phyloP scores from a whole-genome alignment of 108 stramenopile genomes.

The Fistulifera pelliculosa region DNA sequence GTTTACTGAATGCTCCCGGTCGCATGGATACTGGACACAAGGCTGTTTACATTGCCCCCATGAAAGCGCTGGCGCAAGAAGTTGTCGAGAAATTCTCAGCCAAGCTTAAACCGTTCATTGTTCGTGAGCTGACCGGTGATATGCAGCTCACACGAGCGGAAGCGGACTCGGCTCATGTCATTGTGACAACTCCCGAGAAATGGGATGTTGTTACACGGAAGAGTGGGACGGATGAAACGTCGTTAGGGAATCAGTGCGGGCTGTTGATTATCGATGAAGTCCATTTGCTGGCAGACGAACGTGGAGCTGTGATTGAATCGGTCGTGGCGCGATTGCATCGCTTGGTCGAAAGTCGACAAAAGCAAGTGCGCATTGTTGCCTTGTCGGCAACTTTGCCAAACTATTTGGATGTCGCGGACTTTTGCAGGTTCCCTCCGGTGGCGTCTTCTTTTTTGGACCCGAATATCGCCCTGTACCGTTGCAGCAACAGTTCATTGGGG shows the following conservation, averaged over 20 bases:
- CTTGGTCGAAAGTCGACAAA: conserved; percentile 89
- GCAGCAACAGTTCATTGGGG: conserved; percentile 94
- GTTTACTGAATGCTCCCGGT: conserved; percentile 36
- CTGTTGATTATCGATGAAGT: conserved; percentile 99
- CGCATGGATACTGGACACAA: conserved; percentile 49
- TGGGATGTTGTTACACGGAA: conserved; percentile 90
- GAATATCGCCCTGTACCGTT: conserved; percentile 97
- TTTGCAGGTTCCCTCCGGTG: conserved; percentile 71
- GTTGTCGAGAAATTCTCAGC: conserved; percentile 94
- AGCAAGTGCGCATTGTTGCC: conserved; percentile 90
- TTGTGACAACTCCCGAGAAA: conserved; percentile 95
- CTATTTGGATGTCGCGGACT: conserved; percentile 85
- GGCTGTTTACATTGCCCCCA: conserved; percentile 97
- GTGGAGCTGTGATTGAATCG: conserved; percentile 97
- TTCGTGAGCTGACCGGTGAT: conserved; percentile 96
- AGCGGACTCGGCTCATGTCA: conserved; percentile 83
- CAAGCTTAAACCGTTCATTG: conserved; percentile 84
- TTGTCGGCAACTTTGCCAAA: conserved; percentile 98
- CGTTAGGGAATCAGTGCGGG: conserved; percentile 85
- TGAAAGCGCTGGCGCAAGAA: conserved; percentile 99
- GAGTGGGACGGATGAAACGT: conserved; percentile 75
- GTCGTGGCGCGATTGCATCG: conserved; percentile 95
- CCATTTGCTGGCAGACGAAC: conserved; percentile 93
- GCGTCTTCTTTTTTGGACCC: conserved; percentile 93
- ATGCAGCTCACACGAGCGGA: conserved; percentile 94